Evolutionary conservation across 371 early-diverging fungal species (phyloP), one percentile per base, ranked within the genome.

Genomic region (Rhizopus delemar): DNA sequence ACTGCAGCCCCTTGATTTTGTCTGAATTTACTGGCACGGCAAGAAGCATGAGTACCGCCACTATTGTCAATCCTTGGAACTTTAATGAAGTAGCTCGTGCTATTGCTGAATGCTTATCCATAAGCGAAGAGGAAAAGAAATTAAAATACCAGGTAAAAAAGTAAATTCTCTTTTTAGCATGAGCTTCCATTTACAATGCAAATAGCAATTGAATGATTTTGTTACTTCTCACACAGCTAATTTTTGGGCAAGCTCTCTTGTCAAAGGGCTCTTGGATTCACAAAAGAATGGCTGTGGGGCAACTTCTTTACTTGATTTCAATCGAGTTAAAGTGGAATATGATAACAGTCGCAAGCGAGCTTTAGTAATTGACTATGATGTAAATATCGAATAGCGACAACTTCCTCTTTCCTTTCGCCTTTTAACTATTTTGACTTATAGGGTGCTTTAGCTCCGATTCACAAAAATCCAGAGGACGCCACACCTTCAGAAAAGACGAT

Each of bases 51-150:
- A 83, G 91, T 56, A 88, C 89, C 2, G 93, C 95, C 6, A 79
- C 96, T 41, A 82, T 92, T 58, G 93, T 98, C 39, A 99, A 99
- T 67, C 96, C 99, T n/a, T 99, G 98, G 98, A 93, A 97, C 73
- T 91, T 87, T 59, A 71, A 74, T 13, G 97, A 94, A 28, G 93
- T 99, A 5, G 94, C 99, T 8, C 79, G 86, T 51, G 92, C 96
- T 0, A 91, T 99, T 61, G 75, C 93, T 55, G 91, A 92, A 50
- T 97, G 96, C 3, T 80, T 99, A 12, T 67, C 66, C 16, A 90
- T 98, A 85, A 64, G 83, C 12, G 65, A 81, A 46, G 93, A 94
- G 41, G 96, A 97, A 51, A 92, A 91, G 69, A 46, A 55, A 2
- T 71, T 70, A 34, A 87, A 93, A 59, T 94, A 96, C 75, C 74